These are phyloP conservation scores for Pelargonium australe DNA, from an alignment of 441 rosid species.

Conservation along the genomic window DNA sequence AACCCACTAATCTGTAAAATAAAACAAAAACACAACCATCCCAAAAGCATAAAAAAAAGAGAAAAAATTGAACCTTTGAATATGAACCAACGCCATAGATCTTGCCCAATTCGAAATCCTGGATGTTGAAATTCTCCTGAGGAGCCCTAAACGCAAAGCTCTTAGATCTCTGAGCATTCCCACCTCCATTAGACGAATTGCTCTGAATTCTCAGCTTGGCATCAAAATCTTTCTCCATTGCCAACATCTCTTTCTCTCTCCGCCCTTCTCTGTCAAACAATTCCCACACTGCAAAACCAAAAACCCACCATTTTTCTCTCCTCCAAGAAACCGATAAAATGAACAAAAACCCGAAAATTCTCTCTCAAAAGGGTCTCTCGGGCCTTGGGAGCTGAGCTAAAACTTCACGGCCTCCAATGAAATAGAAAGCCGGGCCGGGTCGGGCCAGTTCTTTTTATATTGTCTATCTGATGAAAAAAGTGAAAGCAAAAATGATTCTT, in stretches of 20 bases:
- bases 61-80: constrained; percentile 58
- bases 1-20: constrained; percentile 14
- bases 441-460: no score
- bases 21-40: constrained; percentile 3
- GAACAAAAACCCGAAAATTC: no score
- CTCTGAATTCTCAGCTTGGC: constrained; percentile 77
- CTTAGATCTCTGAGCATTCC: constrained; percentile 57
- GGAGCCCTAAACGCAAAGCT: constrained; percentile 97
- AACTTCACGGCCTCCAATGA: no score
- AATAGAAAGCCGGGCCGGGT: no score
- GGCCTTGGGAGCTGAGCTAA: no score
- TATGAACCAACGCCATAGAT: constrained; percentile 99
- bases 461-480: no score
- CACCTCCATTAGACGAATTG: constrained; percentile 31
- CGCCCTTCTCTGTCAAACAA: no score
- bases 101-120: constrained; percentile 97
- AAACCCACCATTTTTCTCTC: not conserved
- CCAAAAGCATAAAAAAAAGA: not conserved
- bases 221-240: constrained; percentile 93
- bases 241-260: constrained; percentile 49
- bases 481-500: no score
- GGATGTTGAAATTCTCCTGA: constrained; percentile 78
- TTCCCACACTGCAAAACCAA: no score
- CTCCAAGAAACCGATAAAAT: not conserved
- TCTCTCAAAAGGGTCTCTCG: no score